These are phyloP conservation scores for Spatholobus suberectus DNA, from an alignment of 306 rosid genomes.

Conservation along the genomic window DNA sequence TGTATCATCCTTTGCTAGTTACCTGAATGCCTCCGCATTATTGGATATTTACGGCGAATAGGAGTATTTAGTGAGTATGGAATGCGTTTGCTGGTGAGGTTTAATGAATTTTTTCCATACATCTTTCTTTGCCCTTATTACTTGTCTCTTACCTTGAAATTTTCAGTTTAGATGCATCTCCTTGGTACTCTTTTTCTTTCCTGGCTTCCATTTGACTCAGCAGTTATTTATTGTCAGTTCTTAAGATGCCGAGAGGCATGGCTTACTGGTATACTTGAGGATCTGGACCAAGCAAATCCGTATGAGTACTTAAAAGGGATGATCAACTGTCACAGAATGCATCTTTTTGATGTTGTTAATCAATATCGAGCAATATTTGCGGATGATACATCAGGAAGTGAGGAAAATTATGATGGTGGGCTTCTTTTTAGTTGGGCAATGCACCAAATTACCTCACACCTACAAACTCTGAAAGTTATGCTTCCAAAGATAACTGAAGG, in stretches of 20 bases:
- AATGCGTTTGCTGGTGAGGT: constrained; percentile 93
- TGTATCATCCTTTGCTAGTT: constrained; percentile 57
- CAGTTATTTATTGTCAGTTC: constrained; percentile 61
- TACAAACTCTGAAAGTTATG: constrained; percentile 81
- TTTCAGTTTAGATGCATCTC: constrained; percentile 27
- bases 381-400: constrained; percentile 96
- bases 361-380: constrained; percentile 99
- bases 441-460: constrained; percentile 93
- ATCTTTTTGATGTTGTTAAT: constrained; percentile 97
- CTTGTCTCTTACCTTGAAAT: constrained; percentile 20
- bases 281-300: constrained; percentile 84
- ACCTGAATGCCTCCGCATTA: constrained; percentile 96
- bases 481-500: constrained; percentile 97
- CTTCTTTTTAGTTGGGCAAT: constrained; percentile 99
- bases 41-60: constrained; percentile 89
- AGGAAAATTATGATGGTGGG: constrained; percentile 96
- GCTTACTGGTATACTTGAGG: constrained; percentile 96
- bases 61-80: constrained; percentile 96
- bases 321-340: constrained; percentile 94
- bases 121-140: constrained; percentile 24
- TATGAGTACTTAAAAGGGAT: constrained; percentile 91
- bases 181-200: background rate
- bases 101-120: background rate
- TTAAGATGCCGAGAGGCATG: constrained; percentile 97
- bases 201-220: constrained; percentile 38